Conservation (phyloP, 495 filamentous ascomycete genomes). For the Thermochaetoides thermophila region DNA sequence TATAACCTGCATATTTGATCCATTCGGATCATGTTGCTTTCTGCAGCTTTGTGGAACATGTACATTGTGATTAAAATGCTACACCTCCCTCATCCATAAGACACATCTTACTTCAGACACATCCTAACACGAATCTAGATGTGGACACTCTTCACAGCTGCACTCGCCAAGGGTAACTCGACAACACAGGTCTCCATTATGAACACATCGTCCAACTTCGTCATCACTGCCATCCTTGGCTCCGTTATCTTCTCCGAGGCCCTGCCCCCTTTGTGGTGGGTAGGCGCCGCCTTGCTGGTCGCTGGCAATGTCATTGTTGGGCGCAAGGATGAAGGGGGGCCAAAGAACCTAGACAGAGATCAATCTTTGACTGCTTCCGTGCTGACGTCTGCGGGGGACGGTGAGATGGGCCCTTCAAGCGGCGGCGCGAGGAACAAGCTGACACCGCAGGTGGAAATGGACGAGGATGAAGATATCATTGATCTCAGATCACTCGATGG, state of each 20-base stretch:
- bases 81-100: slow-evolving; percentile 1
- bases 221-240: slow-evolving; percentile 78
- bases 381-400: too few species aligned
- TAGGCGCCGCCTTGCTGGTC: slow-evolving; percentile 70
- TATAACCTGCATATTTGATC: too few species aligned
- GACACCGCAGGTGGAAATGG: too few species aligned
- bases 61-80: too few species aligned
- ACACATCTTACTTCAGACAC: background rate
- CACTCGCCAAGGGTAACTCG: slow-evolving; percentile 65
- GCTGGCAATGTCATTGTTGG: slow-evolving; percentile 87
- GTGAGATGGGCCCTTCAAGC: too few species aligned
- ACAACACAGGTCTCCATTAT: slow-evolving; percentile 86
- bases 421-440: too few species aligned
- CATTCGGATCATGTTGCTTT: too few species aligned
- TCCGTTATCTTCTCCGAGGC: slow-evolving; percentile 24
- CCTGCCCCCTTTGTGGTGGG: slow-evolving; percentile 62
- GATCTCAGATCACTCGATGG: too few species aligned
- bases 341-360: too few species aligned
- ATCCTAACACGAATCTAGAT: slow-evolving; percentile 34
- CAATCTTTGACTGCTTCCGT: too few species aligned
- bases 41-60: background rate
- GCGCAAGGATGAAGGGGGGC: slow-evolving; percentile 57
- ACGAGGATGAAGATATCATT: too few species aligned
- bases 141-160: slow-evolving; percentile 82
- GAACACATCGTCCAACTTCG: slow-evolving; percentile 87